A percentile compares a stretch with the other conserved stretches of the same genome.
phyloP scores from a whole-genome alignment of 1,284 basidiomycete species.

The Hemileia vastatrix region DNA sequence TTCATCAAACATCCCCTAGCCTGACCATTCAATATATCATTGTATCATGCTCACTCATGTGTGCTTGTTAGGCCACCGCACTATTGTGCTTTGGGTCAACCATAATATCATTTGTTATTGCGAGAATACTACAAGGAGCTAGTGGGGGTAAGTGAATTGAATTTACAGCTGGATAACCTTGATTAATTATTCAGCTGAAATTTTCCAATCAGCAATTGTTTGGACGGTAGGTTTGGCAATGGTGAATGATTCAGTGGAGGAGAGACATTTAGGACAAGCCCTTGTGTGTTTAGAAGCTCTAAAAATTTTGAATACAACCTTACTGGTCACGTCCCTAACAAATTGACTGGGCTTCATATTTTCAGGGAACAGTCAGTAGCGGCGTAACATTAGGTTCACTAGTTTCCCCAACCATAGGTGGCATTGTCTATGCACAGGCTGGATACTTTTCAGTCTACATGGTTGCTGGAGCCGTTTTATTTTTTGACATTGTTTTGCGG shows the following conservation, averaged over 20 bases:
- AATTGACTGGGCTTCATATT: background rate
- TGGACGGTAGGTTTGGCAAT: constrained; percentile 21
- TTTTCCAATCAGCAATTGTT: constrained; percentile 12
- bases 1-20: background rate
- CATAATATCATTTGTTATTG: constrained; percentile 2
- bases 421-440: constrained; percentile 8
- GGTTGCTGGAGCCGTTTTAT: constrained; percentile 8
- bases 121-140: constrained; percentile 14
- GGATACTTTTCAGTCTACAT: constrained; percentile 19
- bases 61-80: constrained; percentile 4
- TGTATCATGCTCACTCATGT: background rate
- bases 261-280: constrained; percentile 11
- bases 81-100: constrained; percentile 17
- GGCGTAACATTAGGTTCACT: constrained; percentile 7
- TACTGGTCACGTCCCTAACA: background rate
- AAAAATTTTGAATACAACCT: background rate
- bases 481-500: constrained; percentile 15
- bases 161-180: background rate
- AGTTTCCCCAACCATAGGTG: constrained; percentile 15
- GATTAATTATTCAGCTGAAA: background rate
- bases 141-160: constrained; percentile 21
- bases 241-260: constrained; percentile 11
- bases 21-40: background rate
- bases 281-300: background rate
- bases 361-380: constrained; percentile 13